These are phyloP conservation scores for Fusarium odoratissimum DNA, from an alignment of 2,329 filamentous ascomycete species.

Conservation along the genomic window DNA sequence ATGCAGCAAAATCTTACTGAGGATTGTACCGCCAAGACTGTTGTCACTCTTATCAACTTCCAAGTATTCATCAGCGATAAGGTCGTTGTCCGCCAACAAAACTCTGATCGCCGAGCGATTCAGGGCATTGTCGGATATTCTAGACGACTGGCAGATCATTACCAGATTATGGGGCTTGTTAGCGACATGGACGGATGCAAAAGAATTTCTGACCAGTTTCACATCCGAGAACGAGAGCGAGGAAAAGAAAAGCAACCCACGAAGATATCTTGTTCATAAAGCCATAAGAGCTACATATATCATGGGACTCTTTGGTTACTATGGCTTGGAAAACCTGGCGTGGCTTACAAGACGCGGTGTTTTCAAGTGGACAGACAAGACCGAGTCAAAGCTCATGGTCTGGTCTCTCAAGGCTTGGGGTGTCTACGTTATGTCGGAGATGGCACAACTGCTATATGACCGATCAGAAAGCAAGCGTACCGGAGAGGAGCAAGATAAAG, in stretches of 20 bases:
- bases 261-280: background rate
- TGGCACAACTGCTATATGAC: conserved; percentile 19
- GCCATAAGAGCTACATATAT: conserved; percentile 10
- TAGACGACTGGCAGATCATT: conserved; percentile 38
- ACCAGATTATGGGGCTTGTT: conserved; percentile 29
- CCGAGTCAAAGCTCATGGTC: conserved; percentile 10
- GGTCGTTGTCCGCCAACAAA: background rate
- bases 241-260: background rate
- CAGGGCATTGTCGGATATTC: conserved; percentile 11
- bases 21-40: background rate
- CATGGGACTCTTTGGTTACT: conserved; percentile 14
- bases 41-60: background rate
- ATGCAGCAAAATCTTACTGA: fast-evolving
- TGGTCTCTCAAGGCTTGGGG: conserved; percentile 26
- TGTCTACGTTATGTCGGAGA: conserved; percentile 12
- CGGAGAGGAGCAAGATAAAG: background rate
- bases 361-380: background rate
- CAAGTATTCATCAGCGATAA: fast-evolving
- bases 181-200: conserved; percentile 13
- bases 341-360: conserved; percentile 25
- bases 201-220: conserved; percentile 4
- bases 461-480: background rate
- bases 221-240: background rate
- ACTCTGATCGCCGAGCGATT: background rate
- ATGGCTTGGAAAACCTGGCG: conserved; percentile 5